phyloP scores from a whole-genome alignment of 2,329 filamentous ascomycete species.

The Penicillium sp. region DNA sequence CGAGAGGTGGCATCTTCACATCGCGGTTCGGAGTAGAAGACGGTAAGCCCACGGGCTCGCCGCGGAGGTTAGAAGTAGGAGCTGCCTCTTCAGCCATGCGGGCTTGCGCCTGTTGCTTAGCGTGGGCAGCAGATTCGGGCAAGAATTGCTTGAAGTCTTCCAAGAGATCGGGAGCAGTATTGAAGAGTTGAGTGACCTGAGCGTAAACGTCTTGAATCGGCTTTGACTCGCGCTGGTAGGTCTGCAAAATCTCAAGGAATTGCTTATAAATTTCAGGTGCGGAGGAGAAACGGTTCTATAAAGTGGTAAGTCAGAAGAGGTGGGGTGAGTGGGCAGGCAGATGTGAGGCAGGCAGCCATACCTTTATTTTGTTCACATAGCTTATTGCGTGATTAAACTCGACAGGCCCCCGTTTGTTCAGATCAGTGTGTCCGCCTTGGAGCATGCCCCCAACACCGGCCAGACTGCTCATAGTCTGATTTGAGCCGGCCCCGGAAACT shows the following conservation, averaged over 20 bases:
- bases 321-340: not conserved
- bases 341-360: constrained; percentile 45
- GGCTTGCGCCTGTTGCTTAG: constrained; percentile 63
- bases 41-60: constrained; percentile 51
- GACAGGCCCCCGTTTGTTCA: constrained; percentile 89
- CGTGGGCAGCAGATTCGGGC: constrained; percentile 79
- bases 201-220: constrained; percentile 98
- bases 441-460: constrained; percentile 65
- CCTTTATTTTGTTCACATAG: constrained; percentile 99
- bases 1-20: constrained; percentile 82
- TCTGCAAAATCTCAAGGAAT: constrained; percentile 96
- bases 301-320: not conserved
- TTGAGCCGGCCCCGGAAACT: constrained; percentile 47
- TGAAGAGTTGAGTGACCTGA: constrained; percentile 92
- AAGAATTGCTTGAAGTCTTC: constrained; percentile 99
- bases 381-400: constrained; percentile 99
- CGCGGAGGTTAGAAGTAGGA: constrained; percentile 65
- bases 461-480: constrained; percentile 58
- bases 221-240: constrained; percentile 96
- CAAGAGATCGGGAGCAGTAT: constrained; percentile 86
- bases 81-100: constrained; percentile 63
- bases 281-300: constrained; percentile 89
- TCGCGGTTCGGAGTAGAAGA: constrained; percentile 55
- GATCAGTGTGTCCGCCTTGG: constrained; percentile 53
- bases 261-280: constrained; percentile 99